phyloP scores from a whole-genome alignment of 345 rosid genomes.

The Pistacia atlantica region DNA sequence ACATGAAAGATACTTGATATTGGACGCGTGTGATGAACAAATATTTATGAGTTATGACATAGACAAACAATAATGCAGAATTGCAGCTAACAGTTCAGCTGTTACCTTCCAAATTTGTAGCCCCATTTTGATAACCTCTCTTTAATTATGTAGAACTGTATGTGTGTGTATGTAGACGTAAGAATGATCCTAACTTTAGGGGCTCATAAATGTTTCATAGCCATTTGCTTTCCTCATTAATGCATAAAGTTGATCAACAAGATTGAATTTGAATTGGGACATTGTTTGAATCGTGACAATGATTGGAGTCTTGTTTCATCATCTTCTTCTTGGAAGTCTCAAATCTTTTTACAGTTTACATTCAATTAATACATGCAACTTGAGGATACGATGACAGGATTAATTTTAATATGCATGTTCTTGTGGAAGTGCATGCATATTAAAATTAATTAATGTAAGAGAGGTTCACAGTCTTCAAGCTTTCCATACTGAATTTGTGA shows the following conservation, averaged over 20 bases:
- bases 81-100: background rate
- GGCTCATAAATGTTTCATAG: slow-evolving; percentile 7
- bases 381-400: too few relatives aligned
- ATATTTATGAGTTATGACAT: background rate
- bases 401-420: too few relatives aligned
- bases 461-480: too few relatives aligned
- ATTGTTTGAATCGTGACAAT: background rate
- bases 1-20: background rate
- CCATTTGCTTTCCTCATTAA: background rate
- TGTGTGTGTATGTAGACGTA: background rate
- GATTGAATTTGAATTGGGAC: too few relatives aligned
- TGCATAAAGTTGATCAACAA: slow-evolving; percentile 8
- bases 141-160: background rate
- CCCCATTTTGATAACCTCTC: background rate
- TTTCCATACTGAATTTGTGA: too few relatives aligned
- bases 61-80: background rate
- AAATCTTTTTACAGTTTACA: background rate
- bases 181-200: background rate
- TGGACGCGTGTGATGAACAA: background rate
- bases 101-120: background rate
- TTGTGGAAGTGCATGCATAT: too few relatives aligned
- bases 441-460: too few relatives aligned
- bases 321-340: background rate
- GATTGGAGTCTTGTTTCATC: background rate
- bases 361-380: too few relatives aligned